A percentile compares a stretch with the other conserved stretches of the same genome.
These are phyloP conservation scores for Coemansia sp. DNA, from an alignment of 192 early-diverging fungal species.

Conservation along the genomic window DNA sequence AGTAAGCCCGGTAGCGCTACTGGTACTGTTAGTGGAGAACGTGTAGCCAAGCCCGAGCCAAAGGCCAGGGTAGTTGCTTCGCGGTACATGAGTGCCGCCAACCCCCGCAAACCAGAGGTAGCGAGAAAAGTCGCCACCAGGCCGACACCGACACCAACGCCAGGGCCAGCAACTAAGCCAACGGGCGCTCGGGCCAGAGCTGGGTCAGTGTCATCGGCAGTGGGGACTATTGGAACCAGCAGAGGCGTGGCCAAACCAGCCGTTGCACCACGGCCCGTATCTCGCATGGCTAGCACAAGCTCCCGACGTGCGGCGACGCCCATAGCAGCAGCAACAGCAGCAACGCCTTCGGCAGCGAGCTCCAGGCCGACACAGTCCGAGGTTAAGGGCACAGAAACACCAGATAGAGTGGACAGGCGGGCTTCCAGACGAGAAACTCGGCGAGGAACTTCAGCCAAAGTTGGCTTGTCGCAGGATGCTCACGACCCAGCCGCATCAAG, in stretches of 20 bases:
- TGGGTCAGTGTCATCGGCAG: background rate
- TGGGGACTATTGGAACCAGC: background rate
- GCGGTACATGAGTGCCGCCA: conserved; percentile 36
- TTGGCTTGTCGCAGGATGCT: background rate
- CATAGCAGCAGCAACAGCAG: background rate
- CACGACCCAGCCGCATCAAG: background rate
- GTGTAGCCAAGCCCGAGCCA: conserved; percentile 33
- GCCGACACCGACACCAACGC: background rate
- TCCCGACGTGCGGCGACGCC: background rate
- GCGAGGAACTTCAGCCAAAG: background rate
- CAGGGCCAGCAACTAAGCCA: background rate
- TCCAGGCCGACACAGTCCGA: background rate
- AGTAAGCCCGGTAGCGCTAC: conserved; percentile 9
- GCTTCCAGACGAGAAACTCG: conserved; percentile 4
- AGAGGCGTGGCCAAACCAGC: background rate
- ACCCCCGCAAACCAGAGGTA: background rate
- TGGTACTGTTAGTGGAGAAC: conserved; percentile 9
- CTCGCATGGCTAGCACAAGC: background rate
- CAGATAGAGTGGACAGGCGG: background rate
- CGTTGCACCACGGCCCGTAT: background rate
- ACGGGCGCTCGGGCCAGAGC: background rate
- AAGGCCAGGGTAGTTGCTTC: conserved; percentile 34
- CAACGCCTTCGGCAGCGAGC: background rate
- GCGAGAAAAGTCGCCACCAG: background rate
- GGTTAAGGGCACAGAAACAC: background rate